Percentiles rank a stretch among this genome's conserved stretches.
phyloP scores from a whole-genome alignment of 2,329 filamentous ascomycete species.

The Penicillium sp. region DNA sequence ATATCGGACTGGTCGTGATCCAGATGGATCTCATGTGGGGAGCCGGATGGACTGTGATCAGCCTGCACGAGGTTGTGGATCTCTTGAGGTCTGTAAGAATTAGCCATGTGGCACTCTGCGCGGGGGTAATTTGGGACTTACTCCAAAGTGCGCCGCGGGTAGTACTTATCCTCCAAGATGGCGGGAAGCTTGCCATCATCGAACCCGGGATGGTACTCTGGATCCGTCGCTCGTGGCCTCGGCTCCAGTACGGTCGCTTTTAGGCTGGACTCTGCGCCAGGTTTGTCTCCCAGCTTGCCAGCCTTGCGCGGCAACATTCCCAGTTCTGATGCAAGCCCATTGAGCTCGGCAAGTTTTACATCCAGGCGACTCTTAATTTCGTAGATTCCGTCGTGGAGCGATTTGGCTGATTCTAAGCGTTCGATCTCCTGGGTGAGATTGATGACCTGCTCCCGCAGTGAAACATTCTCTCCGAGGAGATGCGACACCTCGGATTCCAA shows the following conservation, averaged over 20 bases:
- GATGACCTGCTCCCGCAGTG: slow-evolving; percentile 55
- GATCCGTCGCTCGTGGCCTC: slow-evolving; percentile 13
- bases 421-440: slow-evolving; percentile 53
- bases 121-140: slow-evolving; percentile 15
- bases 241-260: slow-evolving; percentile 11
- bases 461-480: slow-evolving; percentile 56
- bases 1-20: slow-evolving; percentile 17
- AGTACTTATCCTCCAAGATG: slow-evolving; percentile 57
- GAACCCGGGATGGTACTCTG: slow-evolving; percentile 14
- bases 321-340: slow-evolving; percentile 51
- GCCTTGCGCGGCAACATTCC: slow-evolving; percentile 40
- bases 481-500: slow-evolving; percentile 59
- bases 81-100: slow-evolving; percentile 31
- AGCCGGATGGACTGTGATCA: slow-evolving; percentile 23
- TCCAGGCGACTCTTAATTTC: slow-evolving; percentile 53
- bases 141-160: slow-evolving; percentile 53
- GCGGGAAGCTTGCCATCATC: slow-evolving; percentile 48
- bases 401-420: slow-evolving; percentile 42
- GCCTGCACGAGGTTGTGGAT: slow-evolving; percentile 28
- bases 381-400: slow-evolving; percentile 46
- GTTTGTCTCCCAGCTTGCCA: slow-evolving; percentile 17
- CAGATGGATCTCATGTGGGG: slow-evolving; percentile 16
- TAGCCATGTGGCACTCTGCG: not conserved
- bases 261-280: slow-evolving; percentile 8
- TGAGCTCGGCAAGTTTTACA: slow-evolving; percentile 53